Evolutionary conservation across 2,329 filamentous ascomycete species (phyloP).

Genomic region (Didymella lethalis): DNA sequence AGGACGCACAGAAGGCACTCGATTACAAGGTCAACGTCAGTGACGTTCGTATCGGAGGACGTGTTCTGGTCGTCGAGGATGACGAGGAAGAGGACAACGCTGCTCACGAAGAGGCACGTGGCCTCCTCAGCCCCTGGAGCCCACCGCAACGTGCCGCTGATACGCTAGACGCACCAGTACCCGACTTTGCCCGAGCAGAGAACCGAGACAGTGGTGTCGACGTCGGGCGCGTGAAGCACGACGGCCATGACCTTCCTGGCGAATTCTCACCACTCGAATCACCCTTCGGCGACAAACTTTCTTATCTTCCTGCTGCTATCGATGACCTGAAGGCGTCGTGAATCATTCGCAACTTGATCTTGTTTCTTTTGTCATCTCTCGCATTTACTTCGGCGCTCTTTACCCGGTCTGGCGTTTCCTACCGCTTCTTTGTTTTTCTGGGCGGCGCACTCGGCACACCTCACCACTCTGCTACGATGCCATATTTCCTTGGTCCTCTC

Average conservation of each 20-base stretch:
- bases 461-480: constrained; percentile 46
- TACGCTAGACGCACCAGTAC: constrained; percentile 24
- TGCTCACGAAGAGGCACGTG: constrained; percentile 32
- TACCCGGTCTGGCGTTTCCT: constrained; percentile 15
- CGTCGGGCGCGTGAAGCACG: constrained; percentile 41
- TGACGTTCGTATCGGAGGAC: constrained; percentile 82
- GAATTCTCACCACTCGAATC: constrained; percentile 38
- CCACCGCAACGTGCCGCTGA: constrained; percentile 35
- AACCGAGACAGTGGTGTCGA: constrained; percentile 52
- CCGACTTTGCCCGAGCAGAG: constrained; percentile 33
- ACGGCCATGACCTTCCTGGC: constrained; percentile 21
- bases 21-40: constrained; percentile 80
- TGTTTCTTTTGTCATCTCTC: constrained; percentile 23
- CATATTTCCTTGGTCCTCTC: constrained; percentile 40
- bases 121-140: constrained; percentile 50
- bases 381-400: constrained; percentile 24
- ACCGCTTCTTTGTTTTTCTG: constrained; percentile 7
- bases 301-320: constrained; percentile 34
- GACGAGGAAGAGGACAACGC: constrained; percentile 44
- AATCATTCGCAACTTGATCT: constrained; percentile 1
- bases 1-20: constrained; percentile 85
- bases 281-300: constrained; percentile 39
- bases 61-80: constrained; percentile 77
- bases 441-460: constrained; percentile 38
- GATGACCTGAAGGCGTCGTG: constrained; percentile 31